These are phyloP conservation scores for Aschersonia sp. DNA, from an alignment of 2,329 filamentous ascomycete species.

Conservation along the genomic window DNA sequence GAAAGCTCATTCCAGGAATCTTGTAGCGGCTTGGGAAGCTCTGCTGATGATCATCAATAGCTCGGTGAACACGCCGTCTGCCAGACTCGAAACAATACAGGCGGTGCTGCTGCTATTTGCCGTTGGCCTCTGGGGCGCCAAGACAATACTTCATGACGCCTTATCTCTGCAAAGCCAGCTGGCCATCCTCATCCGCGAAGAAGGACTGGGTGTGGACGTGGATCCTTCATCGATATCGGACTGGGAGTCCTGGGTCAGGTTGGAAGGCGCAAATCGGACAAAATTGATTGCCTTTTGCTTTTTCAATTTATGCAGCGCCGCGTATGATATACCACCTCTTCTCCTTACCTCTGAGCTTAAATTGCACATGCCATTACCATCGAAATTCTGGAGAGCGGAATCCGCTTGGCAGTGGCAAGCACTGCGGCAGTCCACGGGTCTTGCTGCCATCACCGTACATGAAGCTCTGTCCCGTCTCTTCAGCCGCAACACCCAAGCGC, in stretches of 20 bases:
- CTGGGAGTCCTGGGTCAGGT: constrained; percentile 46
- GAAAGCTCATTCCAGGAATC: background rate
- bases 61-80: constrained; percentile 43
- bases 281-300: constrained; percentile 48
- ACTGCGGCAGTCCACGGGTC: constrained; percentile 33
- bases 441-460: constrained; percentile 37
- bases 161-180: constrained; percentile 44
- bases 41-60: constrained; percentile 14
- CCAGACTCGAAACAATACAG: constrained; percentile 50
- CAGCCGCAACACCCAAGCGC: constrained; percentile 31
- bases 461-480: constrained; percentile 42
- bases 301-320: constrained; percentile 47
- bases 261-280: constrained; percentile 41
- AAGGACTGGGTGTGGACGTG: constrained; percentile 35
- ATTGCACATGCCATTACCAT: constrained; percentile 37
- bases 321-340: constrained; percentile 44
- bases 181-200: constrained; percentile 42
- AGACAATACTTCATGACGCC: constrained; percentile 44
- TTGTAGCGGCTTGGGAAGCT: background rate
- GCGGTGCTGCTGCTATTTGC: constrained; percentile 46
- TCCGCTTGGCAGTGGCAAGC: constrained; percentile 46
- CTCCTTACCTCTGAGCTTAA: constrained; percentile 45
- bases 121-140: constrained; percentile 45
- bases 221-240: constrained; percentile 30
- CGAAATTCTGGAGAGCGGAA: constrained; percentile 42